These are phyloP conservation scores for Lyophyllum semitale DNA, from an alignment of 768 basidiomycete genomes.

Conservation along the genomic window DNA sequence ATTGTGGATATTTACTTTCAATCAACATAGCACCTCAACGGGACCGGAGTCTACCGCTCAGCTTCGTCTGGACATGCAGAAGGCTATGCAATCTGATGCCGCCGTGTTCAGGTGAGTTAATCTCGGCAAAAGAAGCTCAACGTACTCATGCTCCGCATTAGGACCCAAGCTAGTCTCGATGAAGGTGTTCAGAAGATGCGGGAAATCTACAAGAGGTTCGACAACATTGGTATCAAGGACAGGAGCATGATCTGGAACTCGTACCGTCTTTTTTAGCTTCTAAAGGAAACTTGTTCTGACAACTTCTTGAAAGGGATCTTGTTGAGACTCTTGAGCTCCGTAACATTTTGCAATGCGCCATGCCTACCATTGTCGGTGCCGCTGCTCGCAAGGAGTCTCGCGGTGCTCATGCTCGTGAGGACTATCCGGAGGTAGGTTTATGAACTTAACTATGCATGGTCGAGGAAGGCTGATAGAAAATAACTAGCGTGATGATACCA, in stretches of 20 bases:
- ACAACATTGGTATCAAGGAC: slow-evolving; percentile 95
- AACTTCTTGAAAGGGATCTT: slow-evolving; percentile 67
- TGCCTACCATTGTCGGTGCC: slow-evolving; percentile 92
- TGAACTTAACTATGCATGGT: not conserved
- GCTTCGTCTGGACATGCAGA: slow-evolving; percentile 95
- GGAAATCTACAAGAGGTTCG: slow-evolving; percentile 85
- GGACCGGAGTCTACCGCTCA: slow-evolving; percentile 87
- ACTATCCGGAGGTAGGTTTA: slow-evolving; percentile 82
- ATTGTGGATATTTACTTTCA: not conserved
- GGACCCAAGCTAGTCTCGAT: slow-evolving; percentile 87
- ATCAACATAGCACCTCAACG: slow-evolving; percentile 59
- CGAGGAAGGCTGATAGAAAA: not conserved
- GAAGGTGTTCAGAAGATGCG: slow-evolving; percentile 89
- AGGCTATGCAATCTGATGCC: slow-evolving; percentile 97
- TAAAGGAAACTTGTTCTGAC: slow-evolving; percentile 2
- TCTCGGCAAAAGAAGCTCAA: not conserved
- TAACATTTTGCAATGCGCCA: slow-evolving; percentile 92
- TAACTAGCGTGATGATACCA: slow-evolving; percentile 81
- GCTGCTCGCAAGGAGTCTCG: slow-evolving; percentile 96
- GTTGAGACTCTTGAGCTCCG: slow-evolving; percentile 96
- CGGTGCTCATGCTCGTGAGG: slow-evolving; percentile 98
- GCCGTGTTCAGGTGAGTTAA: slow-evolving; percentile 83
- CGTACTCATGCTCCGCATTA: slow-evolving; percentile 26
- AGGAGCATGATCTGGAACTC: slow-evolving; percentile 99
- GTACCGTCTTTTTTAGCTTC: slow-evolving; percentile 46